phyloP scores from a whole-genome alignment of 2,329 filamentous ascomycete species.

The Ophiostoma perfectum region DNA sequence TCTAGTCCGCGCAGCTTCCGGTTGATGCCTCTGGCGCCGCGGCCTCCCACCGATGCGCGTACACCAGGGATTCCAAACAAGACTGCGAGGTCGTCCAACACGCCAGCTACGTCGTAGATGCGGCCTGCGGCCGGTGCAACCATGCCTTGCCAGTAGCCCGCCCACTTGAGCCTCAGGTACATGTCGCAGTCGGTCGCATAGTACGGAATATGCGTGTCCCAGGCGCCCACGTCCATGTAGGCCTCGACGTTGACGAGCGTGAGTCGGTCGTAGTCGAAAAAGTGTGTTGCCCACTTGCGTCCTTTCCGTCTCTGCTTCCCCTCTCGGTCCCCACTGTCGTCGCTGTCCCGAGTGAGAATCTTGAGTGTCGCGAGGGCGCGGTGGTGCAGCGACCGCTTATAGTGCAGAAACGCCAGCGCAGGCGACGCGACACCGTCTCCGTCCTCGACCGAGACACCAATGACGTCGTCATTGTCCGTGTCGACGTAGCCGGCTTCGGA shows the following conservation, averaged over 20 bases:
- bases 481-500: slow-evolving; percentile 35
- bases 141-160: slow-evolving; percentile 39
- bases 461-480: slow-evolving; percentile 30
- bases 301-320: too few relatives aligned
- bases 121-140: slow-evolving; percentile 27
- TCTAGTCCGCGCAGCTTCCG: neutral
- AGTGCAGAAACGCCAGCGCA: slow-evolving; percentile 24
- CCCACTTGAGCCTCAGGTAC: slow-evolving; percentile 45
- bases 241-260: slow-evolving; percentile 51
- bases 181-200: slow-evolving; percentile 55
- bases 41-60: neutral
- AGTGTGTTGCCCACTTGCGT: slow-evolving; percentile 44
- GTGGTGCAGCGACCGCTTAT: slow-evolving; percentile 29
- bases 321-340: neutral
- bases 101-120: neutral
- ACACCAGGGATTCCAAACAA: neutral
- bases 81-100: neutral
- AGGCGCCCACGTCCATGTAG: slow-evolving; percentile 47
- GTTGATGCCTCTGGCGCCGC: neutral
- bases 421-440: slow-evolving; percentile 18
- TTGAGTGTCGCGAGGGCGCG: slow-evolving; percentile 38
- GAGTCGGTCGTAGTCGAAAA: slow-evolving; percentile 55
- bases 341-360: slow-evolving; percentile 33
- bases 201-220: slow-evolving; percentile 55
- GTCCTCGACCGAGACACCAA: slow-evolving; percentile 30